Conservation (phyloP, 2,329 filamentous ascomycete species). For the Colletotrichum tofieldiae region DNA sequence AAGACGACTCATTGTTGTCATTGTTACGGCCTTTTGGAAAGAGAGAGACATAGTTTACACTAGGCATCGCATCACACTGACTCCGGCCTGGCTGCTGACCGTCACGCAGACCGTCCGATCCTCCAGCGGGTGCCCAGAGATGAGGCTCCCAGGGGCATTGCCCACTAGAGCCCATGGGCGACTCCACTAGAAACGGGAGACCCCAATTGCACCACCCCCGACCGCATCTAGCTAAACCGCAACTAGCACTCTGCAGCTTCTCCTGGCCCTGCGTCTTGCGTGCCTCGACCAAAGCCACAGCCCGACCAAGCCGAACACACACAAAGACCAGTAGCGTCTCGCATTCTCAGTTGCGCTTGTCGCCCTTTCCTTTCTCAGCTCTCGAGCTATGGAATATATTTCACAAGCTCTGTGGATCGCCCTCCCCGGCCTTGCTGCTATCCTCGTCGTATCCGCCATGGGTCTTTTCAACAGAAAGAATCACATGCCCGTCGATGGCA, state of each 20-base stretch:
- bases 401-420: conserved; percentile 66
- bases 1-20: too few species aligned
- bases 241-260: not conserved
- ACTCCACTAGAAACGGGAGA: conserved; percentile 16
- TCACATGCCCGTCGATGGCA: conserved; percentile 87
- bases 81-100: not conserved
- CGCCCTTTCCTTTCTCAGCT: not conserved
- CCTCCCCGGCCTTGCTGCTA: conserved; percentile 58
- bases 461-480: conserved; percentile 79
- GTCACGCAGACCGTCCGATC: not conserved
- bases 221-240: not conserved
- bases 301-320: not conserved
- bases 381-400: conserved; percentile 15
- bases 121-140: not conserved
- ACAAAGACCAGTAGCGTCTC: not conserved
- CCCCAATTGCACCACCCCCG: not conserved
- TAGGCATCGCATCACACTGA: not conserved
- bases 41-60: not conserved
- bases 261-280: not conserved
- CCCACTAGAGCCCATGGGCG: not conserved
- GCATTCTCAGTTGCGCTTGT: not conserved
- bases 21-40: too few species aligned
- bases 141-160: not conserved
- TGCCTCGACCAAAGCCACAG: not conserved
- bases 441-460: conserved; percentile 67